Percentiles rank a stretch among this genome's conserved stretches.
phyloP scores from a whole-genome alignment of 139 green algal species.

The Closterium sp. region DNA sequence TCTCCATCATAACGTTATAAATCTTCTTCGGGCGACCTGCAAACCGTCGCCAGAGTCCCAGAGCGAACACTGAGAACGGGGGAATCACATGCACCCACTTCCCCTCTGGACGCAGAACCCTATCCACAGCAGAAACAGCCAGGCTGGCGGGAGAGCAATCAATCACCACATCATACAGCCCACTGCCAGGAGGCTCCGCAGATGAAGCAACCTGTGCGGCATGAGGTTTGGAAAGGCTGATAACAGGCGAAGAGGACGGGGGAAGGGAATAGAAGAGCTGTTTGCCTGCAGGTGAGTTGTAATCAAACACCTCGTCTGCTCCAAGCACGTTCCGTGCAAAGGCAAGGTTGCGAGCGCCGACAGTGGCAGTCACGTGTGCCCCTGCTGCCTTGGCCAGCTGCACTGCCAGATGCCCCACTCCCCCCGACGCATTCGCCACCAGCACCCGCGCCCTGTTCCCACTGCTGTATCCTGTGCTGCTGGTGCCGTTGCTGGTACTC shows the following conservation, averaged over 20 bases:
- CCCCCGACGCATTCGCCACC: neutral
- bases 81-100: neutral
- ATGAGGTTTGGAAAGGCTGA: neutral
- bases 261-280: neutral
- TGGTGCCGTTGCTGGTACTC: neutral
- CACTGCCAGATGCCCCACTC: constrained; percentile 16
- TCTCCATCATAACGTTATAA: neutral
- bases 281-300: neutral
- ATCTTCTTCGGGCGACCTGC: neutral
- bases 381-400: constrained; percentile 17
- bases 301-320: constrained; percentile 17
- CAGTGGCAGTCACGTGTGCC: constrained; percentile 19
- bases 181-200: neutral
- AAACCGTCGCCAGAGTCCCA: neutral
- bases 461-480: neutral
- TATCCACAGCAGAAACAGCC: neutral
- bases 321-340: constrained; percentile 3
- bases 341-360: constrained; percentile 10
- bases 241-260: neutral
- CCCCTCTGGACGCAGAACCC: neutral
- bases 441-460: neutral
- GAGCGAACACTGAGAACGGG: neutral
- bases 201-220: neutral
- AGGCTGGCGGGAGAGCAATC: neutral
- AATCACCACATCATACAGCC: neutral